These are phyloP conservation scores for Leishmania major DNA, from an alignment of 208 protist genomes.

Conservation along the genomic window DNA sequence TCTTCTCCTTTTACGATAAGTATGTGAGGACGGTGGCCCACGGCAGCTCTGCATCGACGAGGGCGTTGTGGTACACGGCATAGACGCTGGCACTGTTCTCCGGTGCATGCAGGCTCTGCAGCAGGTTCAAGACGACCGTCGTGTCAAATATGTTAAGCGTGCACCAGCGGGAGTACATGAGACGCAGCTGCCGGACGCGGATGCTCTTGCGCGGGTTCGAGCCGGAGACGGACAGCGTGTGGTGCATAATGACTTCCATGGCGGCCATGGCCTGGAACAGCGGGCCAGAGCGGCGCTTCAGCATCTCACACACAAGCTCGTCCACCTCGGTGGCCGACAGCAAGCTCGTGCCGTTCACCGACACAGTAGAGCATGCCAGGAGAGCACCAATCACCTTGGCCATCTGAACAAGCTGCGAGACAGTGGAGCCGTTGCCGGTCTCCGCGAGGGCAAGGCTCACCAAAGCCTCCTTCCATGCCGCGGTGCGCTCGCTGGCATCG, in stretches of 20 bases:
- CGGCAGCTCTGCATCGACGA: slow-evolving; percentile 43
- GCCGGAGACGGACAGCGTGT: slow-evolving; percentile 36
- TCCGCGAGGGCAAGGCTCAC: slow-evolving; percentile 48
- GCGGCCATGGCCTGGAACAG: slow-evolving; percentile 62
- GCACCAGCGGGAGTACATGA: slow-evolving; percentile 66
- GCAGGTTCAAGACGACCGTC: slow-evolving; percentile 38
- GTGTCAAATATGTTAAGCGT: slow-evolving; percentile 43
- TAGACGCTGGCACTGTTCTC: slow-evolving; percentile 37
- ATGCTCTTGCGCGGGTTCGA: slow-evolving; percentile 26
- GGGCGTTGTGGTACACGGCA: slow-evolving; percentile 47
- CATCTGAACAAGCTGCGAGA: slow-evolving; percentile 57
- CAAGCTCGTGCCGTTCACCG: slow-evolving; percentile 33
- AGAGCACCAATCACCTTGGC: slow-evolving; percentile 72
- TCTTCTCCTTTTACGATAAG: slow-evolving; percentile 22
- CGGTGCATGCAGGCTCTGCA: slow-evolving; percentile 38
- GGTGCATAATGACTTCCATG: slow-evolving; percentile 79
- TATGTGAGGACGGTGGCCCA: slow-evolving; percentile 39
- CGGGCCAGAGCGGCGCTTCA: slow-evolving; percentile 34
- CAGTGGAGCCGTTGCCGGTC: slow-evolving; percentile 42
- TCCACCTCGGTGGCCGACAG: slow-evolving; percentile 48
- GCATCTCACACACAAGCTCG: slow-evolving; percentile 40
- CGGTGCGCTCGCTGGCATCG: slow-evolving; percentile 24
- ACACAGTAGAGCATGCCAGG: slow-evolving; percentile 51
- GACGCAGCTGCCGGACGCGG: slow-evolving; percentile 49
- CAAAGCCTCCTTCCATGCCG: slow-evolving; percentile 51